These are phyloP conservation scores for Tuber microsphaerosporum DNA, from an alignment of 495 filamentous ascomycete species.

Conservation along the genomic window DNA sequence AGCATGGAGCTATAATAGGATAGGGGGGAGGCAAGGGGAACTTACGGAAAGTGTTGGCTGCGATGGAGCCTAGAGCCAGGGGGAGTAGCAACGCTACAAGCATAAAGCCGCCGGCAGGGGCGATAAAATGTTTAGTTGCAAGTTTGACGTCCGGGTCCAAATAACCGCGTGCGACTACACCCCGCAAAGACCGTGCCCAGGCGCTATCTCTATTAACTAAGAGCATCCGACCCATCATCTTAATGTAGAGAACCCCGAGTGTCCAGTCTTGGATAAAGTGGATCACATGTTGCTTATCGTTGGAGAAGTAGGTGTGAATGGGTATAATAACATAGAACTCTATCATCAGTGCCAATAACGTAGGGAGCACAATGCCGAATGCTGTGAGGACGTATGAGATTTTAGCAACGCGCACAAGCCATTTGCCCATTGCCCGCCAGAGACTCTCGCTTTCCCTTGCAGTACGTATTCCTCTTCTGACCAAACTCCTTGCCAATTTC, in stretches of 20 bases:
- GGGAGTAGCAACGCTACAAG: slow-evolving; percentile 56
- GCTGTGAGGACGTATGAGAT: slow-evolving; percentile 66
- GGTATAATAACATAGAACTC: slow-evolving; percentile 88
- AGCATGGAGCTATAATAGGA: slow-evolving; percentile 6
- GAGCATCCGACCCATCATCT: slow-evolving; percentile 68
- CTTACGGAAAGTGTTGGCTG: slow-evolving; percentile 45
- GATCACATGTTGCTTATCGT: slow-evolving; percentile 59
- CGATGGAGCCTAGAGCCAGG: slow-evolving; percentile 46
- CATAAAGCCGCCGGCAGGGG: slow-evolving; percentile 60
- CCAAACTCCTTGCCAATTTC: slow-evolving; percentile 31
- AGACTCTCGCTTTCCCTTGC: slow-evolving; percentile 41
- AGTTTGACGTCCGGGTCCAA: slow-evolving; percentile 68
- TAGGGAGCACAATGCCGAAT: slow-evolving; percentile 69
- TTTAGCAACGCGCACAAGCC: slow-evolving; percentile 42
- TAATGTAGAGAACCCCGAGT: slow-evolving; percentile 82
- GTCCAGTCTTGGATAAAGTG: slow-evolving; percentile 93
- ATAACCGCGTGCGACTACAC: slow-evolving; percentile 71
- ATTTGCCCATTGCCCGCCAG: slow-evolving; percentile 32
- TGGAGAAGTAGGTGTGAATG: slow-evolving; percentile 68
- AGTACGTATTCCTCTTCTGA: slow-evolving; percentile 21
- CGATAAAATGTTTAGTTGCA: slow-evolving; percentile 72
- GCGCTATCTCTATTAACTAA: slow-evolving; percentile 57
- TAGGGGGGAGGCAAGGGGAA: slow-evolving; percentile 28
- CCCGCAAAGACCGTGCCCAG: slow-evolving; percentile 63
- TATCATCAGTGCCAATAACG: slow-evolving; percentile 70